Base-by-base conservation (phyloP, 2,329 filamentous ascomycete genomes). In the Truncatella angustata region DNA sequence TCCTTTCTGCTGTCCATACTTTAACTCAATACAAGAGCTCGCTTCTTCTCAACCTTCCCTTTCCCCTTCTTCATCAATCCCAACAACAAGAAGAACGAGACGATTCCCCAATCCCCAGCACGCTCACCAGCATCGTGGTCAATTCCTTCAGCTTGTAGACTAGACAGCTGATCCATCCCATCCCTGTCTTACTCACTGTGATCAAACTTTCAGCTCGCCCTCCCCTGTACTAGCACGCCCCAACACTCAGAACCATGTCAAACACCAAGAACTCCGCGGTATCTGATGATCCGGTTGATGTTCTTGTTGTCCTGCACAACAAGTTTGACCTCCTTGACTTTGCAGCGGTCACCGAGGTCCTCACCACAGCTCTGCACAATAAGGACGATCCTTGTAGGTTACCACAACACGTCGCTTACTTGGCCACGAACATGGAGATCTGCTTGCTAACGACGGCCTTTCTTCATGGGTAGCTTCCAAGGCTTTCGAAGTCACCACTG, bases 281-380 rank as follows among this genome's bases (percentile, higher is more conserved):
- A 68, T 73, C 75, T 63, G 80, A 83, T 65, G 77, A 84, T 66
- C 80, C 80, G 59, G 73, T 84, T 63, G 75, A 83, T 58, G 78
- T 84, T 59, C 78, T 85, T 65, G 77, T 85, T 69, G 80, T 76
- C 61, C 74, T 85, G 61, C 81, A 85, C 50, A 70, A 75, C 65
- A 80, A 82, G 66, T 85, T 84, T 66, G 73, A 84, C 64, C 67
- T 84, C 53, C 61, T 83, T 58, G 81, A 84, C 72, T 77, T 84
- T 59, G 76, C 79, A 51, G 81, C 78, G 58, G 75, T 79, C 39
- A 65, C 80, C 48, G 76, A 82, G 70, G 74, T 76, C 56, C 71
- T 85, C 52, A 68, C 68, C 57, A 67, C 65, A 45, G 78, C 80
- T 53, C 73, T 74, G 37, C 79, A 83, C 56, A 73, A 84, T 58